Evolutionary conservation across 345 rosid genomes (phyloP), one percentile per base, ranked within the genome.

Genomic region (Jatropha curcas): DNA sequence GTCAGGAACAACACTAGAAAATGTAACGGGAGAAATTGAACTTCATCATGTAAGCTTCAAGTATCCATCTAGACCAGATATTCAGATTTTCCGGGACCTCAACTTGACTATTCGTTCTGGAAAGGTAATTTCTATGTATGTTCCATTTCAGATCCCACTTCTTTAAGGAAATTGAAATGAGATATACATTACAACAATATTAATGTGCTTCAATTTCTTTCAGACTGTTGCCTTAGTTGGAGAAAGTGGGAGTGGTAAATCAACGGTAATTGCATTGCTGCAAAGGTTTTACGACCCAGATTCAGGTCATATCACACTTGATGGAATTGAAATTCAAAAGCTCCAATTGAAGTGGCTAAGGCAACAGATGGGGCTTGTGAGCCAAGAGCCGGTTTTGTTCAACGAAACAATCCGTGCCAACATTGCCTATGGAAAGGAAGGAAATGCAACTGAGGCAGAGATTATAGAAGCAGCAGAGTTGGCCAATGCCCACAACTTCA

Each of bases 141-240:
- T n/a, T n/a, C n/a, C n/a, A n/a, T n/a, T n/a, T n/a, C n/a, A 25
- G 2, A 1, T 71, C 5, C 46, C 19, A 20, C 7, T 19, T 46
- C n/a, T 37, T 41, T 31, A n/a, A 28, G 2, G 31, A 17, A 56
- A 56, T 9, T 11, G 4, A 56, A n/a, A 56, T 56, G 14, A 62
- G 0, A 25, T 22, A 11, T 30, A 11, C 55, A 35, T 27, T 31
- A 2, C 27, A 22, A 27, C 41, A 30, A 4, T 30, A 9, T 58
- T 11, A 19, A 62, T 24, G 7, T 6, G 50, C 25, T 39, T 58
- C 69, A 48, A 24, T n/a, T 27, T 35, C 64, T 74, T 65, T 65
- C 71, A 89, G 93, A 89, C 88, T 67, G 86, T 89, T 66, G 91
- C 91, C 1, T 77, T 89, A 25, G 93, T 89, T n/a, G 91, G 93